These are phyloP conservation scores for Phylloporus arenicola DNA, from an alignment of 768 basidiomycete genomes.

Conservation along the genomic window DNA sequence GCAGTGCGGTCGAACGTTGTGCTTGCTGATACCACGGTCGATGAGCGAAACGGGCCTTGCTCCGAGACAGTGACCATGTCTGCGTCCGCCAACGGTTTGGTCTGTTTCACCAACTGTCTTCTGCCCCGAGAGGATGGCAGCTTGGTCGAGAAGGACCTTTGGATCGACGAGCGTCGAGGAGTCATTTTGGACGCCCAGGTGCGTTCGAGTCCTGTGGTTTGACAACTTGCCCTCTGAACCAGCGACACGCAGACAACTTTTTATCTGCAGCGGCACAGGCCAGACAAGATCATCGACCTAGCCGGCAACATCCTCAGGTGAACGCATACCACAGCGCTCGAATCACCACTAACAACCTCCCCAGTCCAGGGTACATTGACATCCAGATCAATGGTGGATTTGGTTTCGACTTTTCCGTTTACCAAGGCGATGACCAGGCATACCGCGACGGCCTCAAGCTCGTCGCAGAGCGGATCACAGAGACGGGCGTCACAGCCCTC, in stretches of 20 bases:
- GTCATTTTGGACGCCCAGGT: conserved; percentile 75
- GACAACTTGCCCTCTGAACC: conserved; percentile 1
- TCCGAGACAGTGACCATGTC: conserved; percentile 17
- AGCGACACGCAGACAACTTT: conserved; percentile 54
- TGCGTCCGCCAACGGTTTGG: conserved; percentile 48
- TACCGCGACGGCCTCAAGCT: conserved; percentile 65
- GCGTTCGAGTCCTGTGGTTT: conserved; percentile 3
- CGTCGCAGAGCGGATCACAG: conserved; percentile 71
- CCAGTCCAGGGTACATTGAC: conserved; percentile 80
- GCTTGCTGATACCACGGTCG: background rate
- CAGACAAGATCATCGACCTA: conserved; percentile 60
- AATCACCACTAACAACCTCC: conserved; percentile 11
- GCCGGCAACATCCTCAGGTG: conserved; percentile 74
- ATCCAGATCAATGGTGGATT: conserved; percentile 90
- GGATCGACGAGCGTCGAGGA: conserved; percentile 74
- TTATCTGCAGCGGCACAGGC: conserved; percentile 55
- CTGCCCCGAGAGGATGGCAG: conserved; percentile 76
- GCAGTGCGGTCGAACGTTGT: background rate
- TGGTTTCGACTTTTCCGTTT: conserved; percentile 83
- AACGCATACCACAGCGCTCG: conserved; percentile 3
- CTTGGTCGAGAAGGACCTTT: conserved; percentile 68
- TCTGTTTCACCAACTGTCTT: conserved; percentile 86
- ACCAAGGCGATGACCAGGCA: conserved; percentile 60
- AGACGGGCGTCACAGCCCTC: conserved; percentile 81
- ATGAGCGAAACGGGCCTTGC: conserved; percentile 3